Evolutionary conservation across 805 yeast species (phyloP), one percentile per base, ranked within the genome.

Genomic region (Nakazawaea laoshanensis): DNA sequence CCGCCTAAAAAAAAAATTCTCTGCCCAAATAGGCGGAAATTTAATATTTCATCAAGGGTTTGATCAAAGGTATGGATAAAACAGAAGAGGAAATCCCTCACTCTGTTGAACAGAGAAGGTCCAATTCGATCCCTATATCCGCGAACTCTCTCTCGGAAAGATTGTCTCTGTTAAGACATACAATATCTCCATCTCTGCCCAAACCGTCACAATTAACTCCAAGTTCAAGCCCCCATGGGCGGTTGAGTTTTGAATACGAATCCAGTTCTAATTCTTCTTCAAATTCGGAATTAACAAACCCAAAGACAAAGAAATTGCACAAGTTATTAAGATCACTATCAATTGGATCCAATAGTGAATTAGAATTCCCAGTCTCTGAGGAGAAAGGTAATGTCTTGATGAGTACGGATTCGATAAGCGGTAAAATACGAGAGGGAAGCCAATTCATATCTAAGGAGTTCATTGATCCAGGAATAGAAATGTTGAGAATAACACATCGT

Each of bases 401-500:
- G 22, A 27, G 31, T 9, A 13, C 22, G 12, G 31, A 32, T 5
- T 7, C n/a, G 4, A 22, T 32, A 7, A 29, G 24, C 19, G 9
- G 10, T 19, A 29, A 29, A 8, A 5, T 29, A 7, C 24, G 10
- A 16, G 26, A 34, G 12, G 28, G 29, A 9, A 42, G 49, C 24
- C 48, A 48, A 13, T 47, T 59, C 0, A 53, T 64, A 9, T 70
- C 80, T 0, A 62, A 70, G 0, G 64, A 63, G 3, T 54, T 67
- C n/a, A 49, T 75, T 4, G 55, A 63, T 7, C 63, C 61, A 3
- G 94, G 94, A 1, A 48, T 83, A 11, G 67, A 77, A 2, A 56
- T 85, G 39, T 50, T 81, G 19, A 67, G 85, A 43, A 70, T 85
- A 13, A 82, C 94, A 2, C 79, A 75, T 35, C 73, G 73, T 41